Base-by-base conservation (phyloP, 352 stramenopile genomes). In the Phytophthora syringae region DNA sequence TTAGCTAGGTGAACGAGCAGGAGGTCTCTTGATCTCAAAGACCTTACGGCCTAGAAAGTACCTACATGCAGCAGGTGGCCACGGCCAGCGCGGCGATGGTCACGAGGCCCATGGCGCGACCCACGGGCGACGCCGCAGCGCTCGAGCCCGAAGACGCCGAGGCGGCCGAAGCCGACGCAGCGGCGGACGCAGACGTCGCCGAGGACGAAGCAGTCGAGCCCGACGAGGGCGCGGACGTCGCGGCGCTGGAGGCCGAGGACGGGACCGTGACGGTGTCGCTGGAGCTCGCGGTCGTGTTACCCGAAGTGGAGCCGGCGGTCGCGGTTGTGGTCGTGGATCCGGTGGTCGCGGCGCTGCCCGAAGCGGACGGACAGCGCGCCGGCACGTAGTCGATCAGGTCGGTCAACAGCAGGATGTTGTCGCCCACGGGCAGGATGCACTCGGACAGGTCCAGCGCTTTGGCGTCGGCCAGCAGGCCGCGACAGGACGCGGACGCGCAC, bases 241-340 rank as follows among this genome's bases (percentile, higher is more conserved):
- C 34, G 13, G 56, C 51, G 32, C 39, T 61, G 9, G 61, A 45
- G 39, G 18, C 39, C 39, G 39, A 45, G 6, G 39, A 50, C 9
- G 65, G 60, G 9, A 48, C 54, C 6, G 62, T 66, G 18, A 67
- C 50, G 22, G 59, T 76, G 52, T 50, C 32, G 37, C 47, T 54
- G 21, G 36, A 47, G 37, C 42, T 51, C 16, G 39, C 57, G 12
- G 54, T 74, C 47, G 15, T 27, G 53, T 60, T 72, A 44, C 51
- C 55, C 6, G 32, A 30, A 7, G 59, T 65, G 18, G 68, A 67
- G 16, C 52, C 48, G 7, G 48, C 36, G 16, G 54, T 58, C 25
- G 47, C 40, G 2, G 50, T 76, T 3, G 84, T 91, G 47, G 88
- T 77, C 15, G 67, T 81, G 43, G 70, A 74, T 24, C 70, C 56